phyloP scores from a whole-genome alignment of 2,329 filamentous ascomycete species.

The Colletotrichum tofieldiae region DNA sequence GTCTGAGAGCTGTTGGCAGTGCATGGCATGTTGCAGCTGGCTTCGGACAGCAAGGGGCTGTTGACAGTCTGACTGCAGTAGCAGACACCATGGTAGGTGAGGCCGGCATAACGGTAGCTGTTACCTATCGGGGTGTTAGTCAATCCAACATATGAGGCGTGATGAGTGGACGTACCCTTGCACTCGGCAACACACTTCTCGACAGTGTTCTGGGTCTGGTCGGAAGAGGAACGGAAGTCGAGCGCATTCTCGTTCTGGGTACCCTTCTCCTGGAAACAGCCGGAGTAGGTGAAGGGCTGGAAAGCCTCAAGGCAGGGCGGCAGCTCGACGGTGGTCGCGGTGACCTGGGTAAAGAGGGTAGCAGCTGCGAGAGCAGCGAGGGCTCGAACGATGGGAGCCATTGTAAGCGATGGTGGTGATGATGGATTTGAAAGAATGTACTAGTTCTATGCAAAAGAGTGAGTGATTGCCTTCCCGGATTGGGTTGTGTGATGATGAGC shows the following conservation, averaged over 20 bases:
- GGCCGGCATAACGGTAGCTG: constrained; percentile 66
- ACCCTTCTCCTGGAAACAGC: constrained; percentile 61
- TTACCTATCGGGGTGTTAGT: constrained; percentile 54
- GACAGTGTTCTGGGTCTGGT: constrained; percentile 61
- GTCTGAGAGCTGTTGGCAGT: constrained; percentile 60
- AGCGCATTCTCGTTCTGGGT: constrained; percentile 51
- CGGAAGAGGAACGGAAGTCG: constrained; percentile 58
- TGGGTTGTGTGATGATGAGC: constrained; percentile 34
- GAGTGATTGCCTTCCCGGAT: constrained; percentile 28
- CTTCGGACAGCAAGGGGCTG: constrained; percentile 65
- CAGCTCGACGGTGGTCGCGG: constrained; percentile 61
- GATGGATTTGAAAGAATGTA: constrained; percentile 37
- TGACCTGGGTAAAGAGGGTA: constrained; percentile 54
- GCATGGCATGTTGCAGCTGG: constrained; percentile 72
- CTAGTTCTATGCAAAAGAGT: constrained; percentile 43
- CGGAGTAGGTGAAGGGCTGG: constrained; percentile 64
- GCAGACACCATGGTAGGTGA: constrained; percentile 68
- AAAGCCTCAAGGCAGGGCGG: constrained; percentile 62
- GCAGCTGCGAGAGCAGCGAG: constrained; percentile 57
- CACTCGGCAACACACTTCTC: constrained; percentile 65
- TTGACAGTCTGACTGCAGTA: constrained; percentile 68
- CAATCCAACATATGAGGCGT: not conserved
- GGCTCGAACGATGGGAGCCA: constrained; percentile 52
- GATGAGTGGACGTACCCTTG: constrained; percentile 56
- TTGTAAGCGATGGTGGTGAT: constrained; percentile 45